Conservation (phyloP, 345 rosid species). For the Arabis alpina region DNA sequence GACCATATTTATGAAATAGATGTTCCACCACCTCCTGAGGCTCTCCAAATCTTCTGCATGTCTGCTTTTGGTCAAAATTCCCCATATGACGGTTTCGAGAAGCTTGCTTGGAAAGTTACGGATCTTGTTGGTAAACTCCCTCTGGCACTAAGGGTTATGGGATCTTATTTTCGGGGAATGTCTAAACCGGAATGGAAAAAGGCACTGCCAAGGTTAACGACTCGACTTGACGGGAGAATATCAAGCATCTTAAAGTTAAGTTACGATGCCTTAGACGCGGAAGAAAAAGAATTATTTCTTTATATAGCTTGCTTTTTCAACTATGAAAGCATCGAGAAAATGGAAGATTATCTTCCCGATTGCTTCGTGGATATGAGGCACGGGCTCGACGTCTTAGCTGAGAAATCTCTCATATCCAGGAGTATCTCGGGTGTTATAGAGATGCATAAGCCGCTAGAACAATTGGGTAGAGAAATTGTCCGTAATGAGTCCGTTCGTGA, state of each 20-base stretch:
- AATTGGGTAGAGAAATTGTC: conserved; percentile 6
- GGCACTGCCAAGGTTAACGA: neutral
- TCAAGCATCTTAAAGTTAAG: neutral
- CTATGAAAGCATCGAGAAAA: neutral
- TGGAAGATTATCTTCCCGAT: neutral
- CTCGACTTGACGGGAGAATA: neutral
- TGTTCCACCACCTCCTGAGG: neutral
- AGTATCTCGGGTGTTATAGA: neutral
- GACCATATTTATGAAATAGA: too few relatives aligned
- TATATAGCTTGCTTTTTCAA: neutral
- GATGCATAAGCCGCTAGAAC: neutral
- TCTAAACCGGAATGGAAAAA: neutral
- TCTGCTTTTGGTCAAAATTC: neutral
- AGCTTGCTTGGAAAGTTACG: neutral
- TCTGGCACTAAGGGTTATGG: too few relatives aligned
- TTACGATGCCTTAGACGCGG: too few relatives aligned
- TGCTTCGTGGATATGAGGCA: neutral
- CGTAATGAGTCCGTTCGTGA: too few relatives aligned
- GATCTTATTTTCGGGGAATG: neutral
- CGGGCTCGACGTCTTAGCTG: neutral
- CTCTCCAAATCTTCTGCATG: conserved; percentile 5
- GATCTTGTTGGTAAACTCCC: too few relatives aligned
- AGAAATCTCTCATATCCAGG: conserved; percentile 13
- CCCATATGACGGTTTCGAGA: neutral
- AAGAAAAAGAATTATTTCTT: too few relatives aligned